Evolutionary conservation across 306 rosid genomes (phyloP).

Genomic region (Trifolium fragiferum): DNA sequence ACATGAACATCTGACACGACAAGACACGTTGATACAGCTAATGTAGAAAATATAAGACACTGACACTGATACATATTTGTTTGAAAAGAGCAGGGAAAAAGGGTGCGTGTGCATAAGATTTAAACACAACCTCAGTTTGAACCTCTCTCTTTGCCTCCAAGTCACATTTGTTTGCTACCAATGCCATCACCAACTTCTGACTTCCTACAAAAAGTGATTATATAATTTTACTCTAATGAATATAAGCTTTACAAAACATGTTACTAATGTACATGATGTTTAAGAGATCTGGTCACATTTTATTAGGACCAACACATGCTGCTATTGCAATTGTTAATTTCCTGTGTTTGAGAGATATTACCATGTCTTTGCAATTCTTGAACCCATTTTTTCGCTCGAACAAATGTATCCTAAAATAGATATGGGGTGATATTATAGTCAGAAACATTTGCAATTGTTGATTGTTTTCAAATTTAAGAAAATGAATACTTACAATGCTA

Average conservation of each 20-base stretch:
- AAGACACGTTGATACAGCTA: not conserved
- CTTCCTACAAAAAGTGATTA: constrained; percentile 54
- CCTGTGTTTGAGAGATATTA: constrained; percentile 40
- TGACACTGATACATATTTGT: not conserved
- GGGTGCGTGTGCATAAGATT: not conserved
- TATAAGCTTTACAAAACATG: not conserved
- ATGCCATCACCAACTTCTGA: constrained; percentile 72
- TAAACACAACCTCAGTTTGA: constrained; percentile 55
- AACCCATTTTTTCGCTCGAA: constrained; percentile 92
- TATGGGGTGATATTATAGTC: not conserved
- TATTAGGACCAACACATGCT: not conserved
- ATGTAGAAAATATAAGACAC: no score
- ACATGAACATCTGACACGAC: not conserved
- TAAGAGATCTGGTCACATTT: not conserved
- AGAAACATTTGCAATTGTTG: not conserved
- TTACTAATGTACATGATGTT: not conserved
- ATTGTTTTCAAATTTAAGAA: constrained; percentile 13
- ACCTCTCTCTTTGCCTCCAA: constrained; percentile 75
- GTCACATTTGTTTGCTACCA: constrained; percentile 81
- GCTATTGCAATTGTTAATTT: not conserved
- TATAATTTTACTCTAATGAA: constrained; percentile 11
- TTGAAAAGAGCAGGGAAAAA: not conserved
- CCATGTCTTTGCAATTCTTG: constrained; percentile 84
- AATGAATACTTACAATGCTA: constrained; percentile 54
- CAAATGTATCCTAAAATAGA: constrained; percentile 71